A percentile compares a stretch with the other conserved stretches of the same genome.
phyloP scores from a whole-genome alignment of 2,329 filamentous ascomycete genomes.

The Fusarium sp. region DNA sequence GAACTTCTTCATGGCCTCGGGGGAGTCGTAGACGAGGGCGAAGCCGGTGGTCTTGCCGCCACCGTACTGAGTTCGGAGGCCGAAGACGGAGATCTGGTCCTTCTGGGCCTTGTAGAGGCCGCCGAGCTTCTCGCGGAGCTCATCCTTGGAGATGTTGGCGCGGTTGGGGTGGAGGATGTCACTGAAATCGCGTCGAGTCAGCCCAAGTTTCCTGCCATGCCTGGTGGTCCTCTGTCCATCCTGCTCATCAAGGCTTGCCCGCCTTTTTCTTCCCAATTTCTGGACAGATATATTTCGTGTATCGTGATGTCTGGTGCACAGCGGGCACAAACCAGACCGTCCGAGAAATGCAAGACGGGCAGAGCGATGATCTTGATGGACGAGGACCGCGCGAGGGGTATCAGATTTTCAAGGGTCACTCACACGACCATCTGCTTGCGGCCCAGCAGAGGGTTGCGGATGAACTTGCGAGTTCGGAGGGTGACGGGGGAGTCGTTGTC shows the following conservation, averaged over 20 bases:
- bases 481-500: slow-evolving; percentile 82
- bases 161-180: slow-evolving; percentile 99
- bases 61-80: slow-evolving; percentile 98
- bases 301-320: not conserved
- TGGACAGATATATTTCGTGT: not conserved
- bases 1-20: slow-evolving; percentile 99
- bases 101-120: slow-evolving; percentile 98
- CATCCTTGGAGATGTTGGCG: slow-evolving; percentile 98
- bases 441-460: slow-evolving; percentile 98
- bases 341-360: slow-evolving; percentile 7
- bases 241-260: not conserved
- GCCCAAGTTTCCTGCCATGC: slow-evolving; percentile 34
- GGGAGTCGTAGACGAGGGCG: slow-evolving; percentile 97
- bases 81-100: slow-evolving; percentile 98
- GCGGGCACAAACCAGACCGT: slow-evolving; percentile 13
- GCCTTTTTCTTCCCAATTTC: not conserved
- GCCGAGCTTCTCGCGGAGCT: slow-evolving; percentile 94
- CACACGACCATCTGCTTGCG: slow-evolving; percentile 99
- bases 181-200: slow-evolving; percentile 64
- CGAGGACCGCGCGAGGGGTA: slow-evolving; percentile 17
- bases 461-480: slow-evolving; percentile 99
- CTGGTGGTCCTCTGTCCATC: slow-evolving; percentile 8
- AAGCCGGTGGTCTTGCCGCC: slow-evolving; percentile 99
- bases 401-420: slow-evolving; percentile 58
- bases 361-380: slow-evolving; percentile 15